These are phyloP conservation scores for Calonectria montana DNA, from an alignment of 2,329 filamentous ascomycete species.

Conservation along the genomic window DNA sequence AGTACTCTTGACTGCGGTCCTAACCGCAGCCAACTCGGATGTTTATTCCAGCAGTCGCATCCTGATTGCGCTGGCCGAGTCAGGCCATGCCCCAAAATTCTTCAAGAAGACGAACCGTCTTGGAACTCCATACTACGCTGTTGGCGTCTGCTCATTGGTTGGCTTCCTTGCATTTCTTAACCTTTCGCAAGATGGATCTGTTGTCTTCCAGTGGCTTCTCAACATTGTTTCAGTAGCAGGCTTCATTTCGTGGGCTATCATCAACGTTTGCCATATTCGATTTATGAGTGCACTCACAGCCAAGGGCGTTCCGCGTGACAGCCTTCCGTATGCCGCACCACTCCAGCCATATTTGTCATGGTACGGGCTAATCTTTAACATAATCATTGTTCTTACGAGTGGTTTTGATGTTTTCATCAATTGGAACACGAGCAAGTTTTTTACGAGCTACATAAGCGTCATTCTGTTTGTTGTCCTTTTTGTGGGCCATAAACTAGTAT, in stretches of 20 bases:
- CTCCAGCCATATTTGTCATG: conserved; percentile 73
- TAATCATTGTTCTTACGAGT: conserved; percentile 73
- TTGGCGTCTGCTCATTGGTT: conserved; percentile 64
- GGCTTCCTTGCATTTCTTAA: conserved; percentile 77
- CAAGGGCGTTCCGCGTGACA: conserved; percentile 67
- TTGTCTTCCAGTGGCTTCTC: conserved; percentile 79
- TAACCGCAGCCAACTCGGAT: conserved; percentile 83
- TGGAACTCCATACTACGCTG: conserved; percentile 73
- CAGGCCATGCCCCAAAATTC: conserved; percentile 70
- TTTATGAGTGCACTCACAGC: conserved; percentile 70
- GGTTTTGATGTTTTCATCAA: conserved; percentile 76
- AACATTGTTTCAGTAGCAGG: conserved; percentile 77
- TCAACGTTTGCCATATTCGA: conserved; percentile 71
- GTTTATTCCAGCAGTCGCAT: conserved; percentile 79
- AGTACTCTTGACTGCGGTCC: conserved; percentile 81
- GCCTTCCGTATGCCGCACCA: conserved; percentile 71
- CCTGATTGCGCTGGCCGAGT: conserved; percentile 73
- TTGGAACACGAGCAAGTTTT: conserved; percentile 71
- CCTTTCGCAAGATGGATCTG: conserved; percentile 65
- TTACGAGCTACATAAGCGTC: conserved; percentile 72
- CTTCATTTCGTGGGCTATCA: conserved; percentile 77
- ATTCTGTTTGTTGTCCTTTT: conserved; percentile 72
- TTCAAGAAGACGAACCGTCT: conserved; percentile 69
- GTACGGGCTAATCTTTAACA: conserved; percentile 74
- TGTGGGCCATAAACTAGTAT: conserved; percentile 67